Conservation (phyloP, 805 yeast species). For the Yamadazyma sp. region DNA sequence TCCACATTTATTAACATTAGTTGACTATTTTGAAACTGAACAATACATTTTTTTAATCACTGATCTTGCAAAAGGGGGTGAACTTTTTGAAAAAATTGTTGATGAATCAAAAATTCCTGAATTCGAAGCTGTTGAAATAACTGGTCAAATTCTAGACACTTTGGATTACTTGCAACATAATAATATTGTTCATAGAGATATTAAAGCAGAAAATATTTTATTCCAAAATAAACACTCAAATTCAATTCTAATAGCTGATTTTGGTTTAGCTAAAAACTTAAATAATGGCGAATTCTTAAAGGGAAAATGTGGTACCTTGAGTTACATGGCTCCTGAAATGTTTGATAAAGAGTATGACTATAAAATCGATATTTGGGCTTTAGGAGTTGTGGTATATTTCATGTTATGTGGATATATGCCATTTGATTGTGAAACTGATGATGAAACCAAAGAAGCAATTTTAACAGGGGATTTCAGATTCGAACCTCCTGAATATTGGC, state of each 20-base stretch:
- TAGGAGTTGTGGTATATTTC: conserved; percentile 70
- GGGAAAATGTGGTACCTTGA: conserved; percentile 65
- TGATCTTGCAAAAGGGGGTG: conserved; percentile 67
- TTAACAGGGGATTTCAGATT: conserved; percentile 52
- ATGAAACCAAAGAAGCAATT: conserved; percentile 67
- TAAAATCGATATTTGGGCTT: conserved; percentile 72
- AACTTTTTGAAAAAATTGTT: conserved; percentile 59
- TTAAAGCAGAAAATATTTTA: conserved; percentile 69
- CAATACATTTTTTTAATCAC: conserved; percentile 56
- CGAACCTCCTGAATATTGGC: conserved; percentile 62
- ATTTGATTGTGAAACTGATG: conserved; percentile 68
- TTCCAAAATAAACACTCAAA: conserved; percentile 38
- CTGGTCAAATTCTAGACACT: conserved; percentile 51
- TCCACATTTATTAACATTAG: conserved; percentile 55
- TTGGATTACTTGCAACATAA: conserved; percentile 56
- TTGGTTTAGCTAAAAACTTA: conserved; percentile 52
- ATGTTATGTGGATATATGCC: conserved; percentile 75
- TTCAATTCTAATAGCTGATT: conserved; percentile 53
- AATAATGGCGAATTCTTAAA: conserved; percentile 10
- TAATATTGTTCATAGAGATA: conserved; percentile 65
- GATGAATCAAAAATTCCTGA: conserved; percentile 43
- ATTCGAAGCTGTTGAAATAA: conserved; percentile 46
- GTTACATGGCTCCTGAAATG: conserved; percentile 73
- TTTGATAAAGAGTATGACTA: conserved; percentile 51
- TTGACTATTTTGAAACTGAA: conserved; percentile 69